Base-by-base conservation (phyloP, 192 early-diverging fungal species). In the Thamnidium elegans region DNA sequence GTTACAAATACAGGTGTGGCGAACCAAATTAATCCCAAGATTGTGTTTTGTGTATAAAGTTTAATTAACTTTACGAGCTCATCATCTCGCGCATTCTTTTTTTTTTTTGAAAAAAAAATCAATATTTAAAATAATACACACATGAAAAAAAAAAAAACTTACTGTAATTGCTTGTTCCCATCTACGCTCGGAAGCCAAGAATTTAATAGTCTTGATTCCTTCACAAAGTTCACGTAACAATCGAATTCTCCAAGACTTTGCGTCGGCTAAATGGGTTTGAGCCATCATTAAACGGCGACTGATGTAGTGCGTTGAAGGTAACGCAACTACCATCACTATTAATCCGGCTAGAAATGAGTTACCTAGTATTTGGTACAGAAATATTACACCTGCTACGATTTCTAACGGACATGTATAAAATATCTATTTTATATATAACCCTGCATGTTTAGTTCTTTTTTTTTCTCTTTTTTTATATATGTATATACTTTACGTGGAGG, bases 181-280 rank as follows among this genome's bases (percentile, higher is more conserved):
- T 26, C 77, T 85, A 48, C 79, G 60, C 66, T 93, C 88, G 86
- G 89, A 91, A 31, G 85, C 89, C 65, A 92, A 88, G 50, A 95
- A 82, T 72, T 97, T 99, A 65, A 96, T 89, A 60, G 95, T 91
- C 19, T 91, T 84, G 39, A 99, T 94, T n/a, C 74, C 69, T 30
- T 76, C 55, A 47, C 92, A 75, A 47, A 90, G 69, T 64, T 96
- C 94, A 44, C 88, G 92, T 55, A 91, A 79, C 65, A 89, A 75
- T 2, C 84, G 86, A 14, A 94, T 79, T 26, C 95, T 83, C 66
- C 89, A 82, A 74, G 94, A 91, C 50, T 79, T 77, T 20, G 89
- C 79, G 34, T 85, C 74, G 65, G 77, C 84, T 26, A 87, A 62
- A 20, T 69, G 73, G 17, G 76, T 69, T 65, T 93, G 84, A 52